Evolutionary conservation across 139 green algal genomes (phyloP).

Genomic region (Chlamydomonas eustigma): DNA sequence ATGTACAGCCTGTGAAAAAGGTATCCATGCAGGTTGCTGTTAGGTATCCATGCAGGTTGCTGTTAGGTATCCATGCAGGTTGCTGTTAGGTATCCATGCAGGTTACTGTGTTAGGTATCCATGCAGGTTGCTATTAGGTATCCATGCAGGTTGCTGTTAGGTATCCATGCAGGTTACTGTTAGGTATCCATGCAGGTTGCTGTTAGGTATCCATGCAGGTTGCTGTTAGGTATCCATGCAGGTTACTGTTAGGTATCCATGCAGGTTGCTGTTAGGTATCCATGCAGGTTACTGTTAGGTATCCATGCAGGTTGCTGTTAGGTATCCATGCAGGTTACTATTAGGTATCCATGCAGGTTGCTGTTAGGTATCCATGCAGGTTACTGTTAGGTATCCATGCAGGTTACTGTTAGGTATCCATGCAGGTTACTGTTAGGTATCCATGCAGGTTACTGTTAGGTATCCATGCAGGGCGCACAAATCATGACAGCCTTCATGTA

Average conservation of each 20-base stretch:
- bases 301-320: background rate
- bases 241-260: background rate
- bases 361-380: background rate
- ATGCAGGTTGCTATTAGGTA: background rate
- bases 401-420: background rate
- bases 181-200: background rate
- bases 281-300: background rate
- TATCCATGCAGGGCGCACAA: background rate
- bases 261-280: background rate
- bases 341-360: too few species aligned
- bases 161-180: background rate
- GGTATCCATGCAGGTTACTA: too few species aligned
- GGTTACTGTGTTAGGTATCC: background rate
- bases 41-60: background rate
- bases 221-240: background rate
- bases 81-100: background rate
- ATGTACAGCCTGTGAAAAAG: too few species aligned
- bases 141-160: background rate
- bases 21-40: background rate
- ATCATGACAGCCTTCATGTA: background rate
- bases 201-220: too few species aligned
- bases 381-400: background rate
- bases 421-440: background rate
- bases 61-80: background rate
- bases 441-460: background rate